Evolutionary conservation across 257 asterid species (phyloP).

Genomic region (Solanum okadae): DNA sequence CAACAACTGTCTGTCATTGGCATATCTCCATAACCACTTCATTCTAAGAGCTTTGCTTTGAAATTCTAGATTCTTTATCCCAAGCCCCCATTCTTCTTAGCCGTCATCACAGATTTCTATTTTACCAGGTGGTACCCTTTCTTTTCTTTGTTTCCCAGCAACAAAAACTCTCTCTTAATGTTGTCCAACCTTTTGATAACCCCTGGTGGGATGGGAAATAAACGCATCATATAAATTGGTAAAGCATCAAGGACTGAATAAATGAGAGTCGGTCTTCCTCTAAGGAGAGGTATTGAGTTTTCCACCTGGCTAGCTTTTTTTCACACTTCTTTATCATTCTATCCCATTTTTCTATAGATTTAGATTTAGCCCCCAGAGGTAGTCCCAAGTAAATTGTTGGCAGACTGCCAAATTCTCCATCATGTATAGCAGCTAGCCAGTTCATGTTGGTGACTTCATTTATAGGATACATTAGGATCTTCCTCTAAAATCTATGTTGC

Average conservation of each 20-base stretch:
- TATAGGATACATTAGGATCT: too few relatives aligned
- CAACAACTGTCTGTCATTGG: neutral
- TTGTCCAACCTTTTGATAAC: neutral
- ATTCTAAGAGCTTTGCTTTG: neutral
- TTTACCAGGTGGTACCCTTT: neutral
- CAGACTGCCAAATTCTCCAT: too few relatives aligned
- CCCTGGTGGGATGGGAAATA: neutral
- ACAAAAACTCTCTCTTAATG: neutral
- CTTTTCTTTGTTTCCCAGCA: neutral
- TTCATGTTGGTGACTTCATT: too few relatives aligned
- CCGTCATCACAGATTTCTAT: neutral
- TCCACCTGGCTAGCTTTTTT: neutral
- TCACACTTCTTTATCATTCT: neutral
- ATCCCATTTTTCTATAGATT: neutral
- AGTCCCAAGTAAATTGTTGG: too few relatives aligned
- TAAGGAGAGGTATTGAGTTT: neutral
- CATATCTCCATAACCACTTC: neutral
- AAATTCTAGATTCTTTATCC: neutral
- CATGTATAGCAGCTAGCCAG: too few relatives aligned
- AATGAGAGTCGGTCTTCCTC: neutral
- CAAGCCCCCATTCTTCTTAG: neutral
- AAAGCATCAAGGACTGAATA: neutral
- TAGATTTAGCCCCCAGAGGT: too few relatives aligned
- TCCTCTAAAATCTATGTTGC: neutral
- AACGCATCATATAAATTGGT: neutral